Percentiles rank a stretch among this genome's conserved stretches.
Conservation (phyloP, 2,329 filamentous ascomycete genomes). For the Cladosporium sp. region DNA sequence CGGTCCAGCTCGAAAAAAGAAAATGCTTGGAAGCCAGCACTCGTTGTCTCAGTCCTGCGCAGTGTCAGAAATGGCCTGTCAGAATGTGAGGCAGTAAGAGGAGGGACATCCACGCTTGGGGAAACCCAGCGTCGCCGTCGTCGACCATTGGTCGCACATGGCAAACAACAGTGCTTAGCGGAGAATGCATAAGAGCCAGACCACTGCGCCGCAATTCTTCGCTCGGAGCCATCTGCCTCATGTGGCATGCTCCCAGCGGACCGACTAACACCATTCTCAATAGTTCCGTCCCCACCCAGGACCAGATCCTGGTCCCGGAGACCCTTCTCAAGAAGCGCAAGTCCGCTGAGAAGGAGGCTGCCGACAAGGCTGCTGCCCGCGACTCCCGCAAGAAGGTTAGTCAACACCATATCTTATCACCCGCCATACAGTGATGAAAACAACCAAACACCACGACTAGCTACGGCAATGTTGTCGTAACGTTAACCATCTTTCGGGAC, state of each 20-base stretch:
- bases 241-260: constrained; percentile 60
- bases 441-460: constrained; percentile 81
- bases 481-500: constrained; percentile 99
- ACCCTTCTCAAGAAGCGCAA: constrained; percentile 99
- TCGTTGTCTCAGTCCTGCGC: constrained; percentile 31
- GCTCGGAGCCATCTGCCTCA: constrained; percentile 56
- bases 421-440: constrained; percentile 71
- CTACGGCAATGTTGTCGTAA: constrained; percentile 92
- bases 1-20: constrained; percentile 76
- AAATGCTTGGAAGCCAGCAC: constrained; percentile 23
- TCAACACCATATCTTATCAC: constrained; percentile 27
- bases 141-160: constrained; percentile 8
- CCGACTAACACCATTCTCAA: constrained; percentile 56
- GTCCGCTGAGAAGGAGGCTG: constrained; percentile 98
- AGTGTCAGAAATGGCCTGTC: constrained; percentile 31
- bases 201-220: constrained; percentile 91
- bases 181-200: constrained; percentile 54
- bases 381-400: constrained; percentile 78
- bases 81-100: constrained; percentile 28
- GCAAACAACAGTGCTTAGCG: constrained; percentile 24
- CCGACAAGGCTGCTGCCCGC: constrained; percentile 60
- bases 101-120: constrained; percentile 9
- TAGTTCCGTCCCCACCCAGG: constrained; percentile 87
- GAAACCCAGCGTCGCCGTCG: constrained; percentile 7
- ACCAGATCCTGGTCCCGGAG: constrained; percentile 97